phyloP scores from a whole-genome alignment of 2,329 filamentous ascomycete genomes.

The Sporothrix pseudoabietina region DNA sequence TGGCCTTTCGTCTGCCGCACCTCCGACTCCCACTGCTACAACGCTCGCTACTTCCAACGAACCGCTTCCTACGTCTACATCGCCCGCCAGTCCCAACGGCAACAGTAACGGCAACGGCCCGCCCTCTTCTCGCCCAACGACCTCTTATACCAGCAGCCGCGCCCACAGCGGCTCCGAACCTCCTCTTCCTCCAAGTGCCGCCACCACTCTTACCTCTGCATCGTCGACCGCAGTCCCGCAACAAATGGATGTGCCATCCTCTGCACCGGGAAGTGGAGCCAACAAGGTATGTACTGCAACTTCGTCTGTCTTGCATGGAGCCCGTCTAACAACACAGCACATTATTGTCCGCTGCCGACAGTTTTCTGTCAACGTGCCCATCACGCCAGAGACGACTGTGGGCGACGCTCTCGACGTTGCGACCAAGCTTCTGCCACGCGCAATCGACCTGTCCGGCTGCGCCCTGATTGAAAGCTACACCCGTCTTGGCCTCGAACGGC shows the following conservation, averaged over 20 bases:
- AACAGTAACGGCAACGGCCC: slow-evolving; percentile 45
- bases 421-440: slow-evolving; percentile 61
- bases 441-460: slow-evolving; percentile 65
- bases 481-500: slow-evolving; percentile 76
- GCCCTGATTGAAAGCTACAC: slow-evolving; percentile 78
- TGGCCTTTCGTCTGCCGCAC: slow-evolving; percentile 36
- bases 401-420: slow-evolving; percentile 72
- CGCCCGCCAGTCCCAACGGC: slow-evolving; percentile 32
- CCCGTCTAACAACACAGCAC: slow-evolving; percentile 31
- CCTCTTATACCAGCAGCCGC: slow-evolving; percentile 43
- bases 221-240: slow-evolving; percentile 33
- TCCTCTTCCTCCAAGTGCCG: neutral
- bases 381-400: slow-evolving; percentile 73
- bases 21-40: neutral
- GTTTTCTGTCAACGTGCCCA: slow-evolving; percentile 67
- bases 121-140: slow-evolving; percentile 16
- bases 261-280: slow-evolving; percentile 78
- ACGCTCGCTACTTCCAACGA: slow-evolving; percentile 33
- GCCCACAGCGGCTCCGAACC: slow-evolving; percentile 37
- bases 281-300: slow-evolving; percentile 34
- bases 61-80: neutral
- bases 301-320: neutral
- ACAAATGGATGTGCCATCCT: slow-evolving; percentile 72
- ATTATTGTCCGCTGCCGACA: slow-evolving; percentile 68
- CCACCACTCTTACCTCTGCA: neutral